Evolutionary conservation across 2,329 filamentous ascomycete species (phyloP), one percentile per base, ranked within the genome.

Genomic region (Chalaropsis ovoidea): DNA sequence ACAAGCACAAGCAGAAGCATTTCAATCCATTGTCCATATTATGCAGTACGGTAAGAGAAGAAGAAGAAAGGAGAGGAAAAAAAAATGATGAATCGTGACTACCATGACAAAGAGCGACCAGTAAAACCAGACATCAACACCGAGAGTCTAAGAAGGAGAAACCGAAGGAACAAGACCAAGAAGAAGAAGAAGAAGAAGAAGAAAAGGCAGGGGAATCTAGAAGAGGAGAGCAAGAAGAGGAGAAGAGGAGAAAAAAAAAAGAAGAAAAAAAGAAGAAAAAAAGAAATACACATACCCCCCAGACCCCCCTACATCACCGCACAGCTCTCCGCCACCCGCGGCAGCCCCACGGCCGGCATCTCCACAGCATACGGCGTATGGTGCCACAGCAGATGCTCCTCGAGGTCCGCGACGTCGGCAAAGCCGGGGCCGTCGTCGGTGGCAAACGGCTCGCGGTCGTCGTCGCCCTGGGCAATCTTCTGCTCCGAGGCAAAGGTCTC

Each of bases 311-410:
- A 81, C 79, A 82, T 81, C 56, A 81, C 69, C 56, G 67, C 69
- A 69, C 82, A 84, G 42, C 71, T 79, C 27, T 73, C 72, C 47
- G 73, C 70, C 54, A 70, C 69, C 41, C 72, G 69, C 1, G 75
- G 72, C 43, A 76, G 61, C 41, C 71, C 70, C 7, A 77, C 76
- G 64, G 76, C 71, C 43, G 75, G 76, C 73, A 67, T 42, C 43
- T 67, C 65, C 11, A 67, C 39, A 1, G 58, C 41, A 61, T 67
- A 67, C 17, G 47, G 58, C 6, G 76, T 77, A 69, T 85, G 82
- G 68, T 78, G 75, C 82, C 82, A 85, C 69, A 80, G 80, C 35
- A 85, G 74, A 69, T 85, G 82, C 67, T 79, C 78, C 71, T 79
- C 78, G 45, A 84, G 78, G 17, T 75, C 75, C 17, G 72, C 73